A percentile compares a stretch with the other conserved stretches of the same genome.
phyloP scores from a whole-genome alignment of 176 grass and related monocot genomes.

The Alloteropsis semialata region DNA sequence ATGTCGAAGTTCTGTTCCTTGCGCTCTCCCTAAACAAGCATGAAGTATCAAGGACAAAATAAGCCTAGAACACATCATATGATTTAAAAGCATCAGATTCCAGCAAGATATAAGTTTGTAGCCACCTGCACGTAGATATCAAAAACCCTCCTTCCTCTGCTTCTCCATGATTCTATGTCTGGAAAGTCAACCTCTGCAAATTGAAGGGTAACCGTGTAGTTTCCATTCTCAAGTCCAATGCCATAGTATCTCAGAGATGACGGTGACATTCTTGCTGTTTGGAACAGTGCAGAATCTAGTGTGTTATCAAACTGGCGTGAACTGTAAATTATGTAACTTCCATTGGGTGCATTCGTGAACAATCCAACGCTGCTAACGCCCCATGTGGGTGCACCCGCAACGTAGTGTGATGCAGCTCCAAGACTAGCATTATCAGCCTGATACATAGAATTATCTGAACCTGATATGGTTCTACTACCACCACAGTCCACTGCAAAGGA shows the following conservation, averaged over 20 bases:
- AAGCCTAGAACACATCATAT: not conserved
- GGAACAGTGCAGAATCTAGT: conserved; percentile 54
- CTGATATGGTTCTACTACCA: conserved; percentile 42
- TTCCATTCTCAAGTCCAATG: conserved; percentile 88
- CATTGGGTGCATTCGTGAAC: conserved; percentile 47
- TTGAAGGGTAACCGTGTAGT: conserved; percentile 79
- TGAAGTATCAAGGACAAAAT: conserved; percentile 11
- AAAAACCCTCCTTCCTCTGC: conserved; percentile 68
- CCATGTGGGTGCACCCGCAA: conserved; percentile 49
- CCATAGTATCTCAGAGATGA: conserved; percentile 87
- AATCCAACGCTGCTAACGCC: conserved; percentile 64
- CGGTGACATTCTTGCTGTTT: conserved; percentile 64
- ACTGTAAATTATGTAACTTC: conserved; percentile 48
- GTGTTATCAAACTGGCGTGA: conserved; percentile 56
- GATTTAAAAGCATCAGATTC: not conserved
- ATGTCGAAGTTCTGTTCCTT: conserved; percentile 81
- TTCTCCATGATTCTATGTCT: conserved; percentile 43
- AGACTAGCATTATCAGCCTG: conserved; percentile 48
- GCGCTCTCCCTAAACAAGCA: conserved; percentile 47
- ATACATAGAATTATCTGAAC: conserved; percentile 54
- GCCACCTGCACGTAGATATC: conserved; percentile 88
- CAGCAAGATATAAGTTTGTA: not conserved
- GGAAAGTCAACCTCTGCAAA: conserved; percentile 62
- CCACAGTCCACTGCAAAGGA: conserved; percentile 67
- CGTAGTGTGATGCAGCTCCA: conserved; percentile 52